phyloP scores from a whole-genome alignment of 495 filamentous ascomycete genomes.

The Annulohypoxylon bovei region DNA sequence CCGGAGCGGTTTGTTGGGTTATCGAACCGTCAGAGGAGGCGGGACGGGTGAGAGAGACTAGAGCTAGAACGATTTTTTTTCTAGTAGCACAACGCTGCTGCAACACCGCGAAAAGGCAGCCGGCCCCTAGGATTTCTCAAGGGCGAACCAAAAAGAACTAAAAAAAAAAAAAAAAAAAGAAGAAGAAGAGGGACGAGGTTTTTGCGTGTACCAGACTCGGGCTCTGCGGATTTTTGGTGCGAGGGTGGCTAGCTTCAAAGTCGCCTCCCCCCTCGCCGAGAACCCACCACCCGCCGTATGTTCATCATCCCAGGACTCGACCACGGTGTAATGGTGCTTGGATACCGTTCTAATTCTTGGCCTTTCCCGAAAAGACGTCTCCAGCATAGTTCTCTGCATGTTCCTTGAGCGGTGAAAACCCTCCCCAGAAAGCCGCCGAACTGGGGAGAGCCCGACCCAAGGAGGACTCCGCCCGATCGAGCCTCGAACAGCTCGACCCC shows the following conservation, averaged over 20 bases:
- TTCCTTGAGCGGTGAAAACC: constrained; percentile 55
- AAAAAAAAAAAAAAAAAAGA: too few species aligned
- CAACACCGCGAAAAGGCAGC: constrained; percentile 35
- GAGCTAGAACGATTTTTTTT: constrained; percentile 32
- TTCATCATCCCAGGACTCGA: constrained; percentile 34
- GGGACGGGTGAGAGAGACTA: constrained; percentile 30
- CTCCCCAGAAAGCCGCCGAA: constrained; percentile 49
- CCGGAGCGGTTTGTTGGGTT: constrained; percentile 29
- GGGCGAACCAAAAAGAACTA: constrained; percentile 10
- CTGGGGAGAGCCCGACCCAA: constrained; percentile 50
- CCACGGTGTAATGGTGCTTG: constrained; percentile 39
- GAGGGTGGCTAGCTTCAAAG: constrained; percentile 32
- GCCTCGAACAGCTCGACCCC: constrained; percentile 42
- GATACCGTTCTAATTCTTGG: constrained; percentile 33
- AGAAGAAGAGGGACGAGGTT: constrained; percentile 10
- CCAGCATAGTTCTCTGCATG: constrained; percentile 54
- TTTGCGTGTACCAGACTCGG: constrained; percentile 28
- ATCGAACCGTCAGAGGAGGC: constrained; percentile 30
- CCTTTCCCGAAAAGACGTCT: constrained; percentile 35
- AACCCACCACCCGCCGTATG: constrained; percentile 35
- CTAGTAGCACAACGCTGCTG: constrained; percentile 46
- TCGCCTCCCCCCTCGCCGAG: constrained; percentile 18
- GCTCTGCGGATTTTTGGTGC: constrained; percentile 36
- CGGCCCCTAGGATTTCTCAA: constrained; percentile 25
- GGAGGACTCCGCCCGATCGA: constrained; percentile 51